Conservation (phyloP, 2,329 filamentous ascomycete genomes). For the Beauveria scarabaeidicola region DNA sequence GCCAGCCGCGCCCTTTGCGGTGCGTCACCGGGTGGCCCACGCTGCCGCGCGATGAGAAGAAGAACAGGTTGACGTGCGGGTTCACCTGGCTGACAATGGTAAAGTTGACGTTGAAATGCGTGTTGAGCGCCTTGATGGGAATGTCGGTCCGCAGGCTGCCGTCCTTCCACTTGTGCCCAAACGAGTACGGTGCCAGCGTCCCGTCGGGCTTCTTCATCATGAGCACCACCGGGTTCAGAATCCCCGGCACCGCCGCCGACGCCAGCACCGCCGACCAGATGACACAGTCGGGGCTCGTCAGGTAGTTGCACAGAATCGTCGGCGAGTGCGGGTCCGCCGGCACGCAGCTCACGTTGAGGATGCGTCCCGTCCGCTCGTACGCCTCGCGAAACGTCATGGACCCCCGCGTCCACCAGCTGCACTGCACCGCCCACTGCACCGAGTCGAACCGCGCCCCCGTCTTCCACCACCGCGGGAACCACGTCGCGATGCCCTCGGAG, state of each 20-base stretch:
- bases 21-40: slow-evolving; percentile 93
- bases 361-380: slow-evolving; percentile 85
- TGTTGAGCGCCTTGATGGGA: slow-evolving; percentile 83
- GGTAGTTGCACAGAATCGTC: slow-evolving; percentile 87
- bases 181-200: slow-evolving; percentile 78
- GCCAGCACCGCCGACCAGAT: slow-evolving; percentile 96
- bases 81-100: slow-evolving; percentile 86
- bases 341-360: slow-evolving; percentile 92
- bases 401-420: slow-evolving; percentile 83
- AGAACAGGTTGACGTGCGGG: slow-evolving; percentile 96
- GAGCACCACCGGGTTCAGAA: slow-evolving; percentile 88
- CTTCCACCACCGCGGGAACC: slow-evolving; percentile 78
- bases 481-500: slow-evolving; percentile 64
- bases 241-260: slow-evolving; percentile 90
- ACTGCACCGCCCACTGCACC: slow-evolving; percentile 78
- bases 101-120: slow-evolving; percentile 98
- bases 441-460: slow-evolving; percentile 93
- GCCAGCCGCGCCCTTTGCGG: slow-evolving; percentile 86
- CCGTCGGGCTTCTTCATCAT: slow-evolving; percentile 80
- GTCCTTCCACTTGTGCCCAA: slow-evolving; percentile 99
- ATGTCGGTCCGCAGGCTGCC: slow-evolving; percentile 92
- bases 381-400: slow-evolving; percentile 93
- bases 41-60: slow-evolving; percentile 88
- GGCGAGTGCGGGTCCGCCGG: slow-evolving; percentile 91
- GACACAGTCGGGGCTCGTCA: slow-evolving; percentile 92